Base-by-base conservation (phyloP, 1,139 yeast genomes). In the Candida smagusa region DNA sequence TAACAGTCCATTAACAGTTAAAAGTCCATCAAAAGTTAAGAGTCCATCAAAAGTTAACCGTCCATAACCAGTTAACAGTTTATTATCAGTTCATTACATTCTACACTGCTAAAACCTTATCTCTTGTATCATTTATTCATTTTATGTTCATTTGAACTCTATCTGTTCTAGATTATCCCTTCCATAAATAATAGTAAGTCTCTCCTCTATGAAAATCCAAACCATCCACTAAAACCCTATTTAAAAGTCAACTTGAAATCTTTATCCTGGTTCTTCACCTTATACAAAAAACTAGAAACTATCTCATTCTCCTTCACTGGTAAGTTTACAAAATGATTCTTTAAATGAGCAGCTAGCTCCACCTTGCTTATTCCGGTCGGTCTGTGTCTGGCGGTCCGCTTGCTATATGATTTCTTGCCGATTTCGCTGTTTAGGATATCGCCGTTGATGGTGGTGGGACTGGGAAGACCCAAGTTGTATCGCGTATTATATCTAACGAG, bases 251-350 rank as follows among this genome's bases (percentile, higher is more conserved):
- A 56, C 52, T 69, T 70, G 45, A 71, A 73, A 35, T 65, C 73
- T 52, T 63, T 63, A 47, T 77, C 79, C 45, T 81, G 83, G 53
- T 84, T 79, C 52, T 77, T 77, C 37, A 84, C 87, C 47, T 83
- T 79, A 60, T 87, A 87, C 41, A 87, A 67, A 52, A 87, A 87
- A 49, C 82, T 85, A 31, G 92, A 83, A 30, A 87, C 78, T 30
- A 81, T 77, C 51, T 87, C 96, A 46, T 82, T 81, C 52, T 87
- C 96, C 45, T 84, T 76, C 3, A 77, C 77, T n/a, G 77, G 75
- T 38, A 79, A 74, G 30, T 67, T 68, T 47, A 68, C 44, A 46
- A 86, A 84, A 56, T 87, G 94, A 40, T 72, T 75, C 58, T 80
- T 79, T 27, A 79, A 73, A 9, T 69, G 70, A 7, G 58, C 59